Conservation (phyloP, 345 rosid species). For the Eucalyptus regnans region DNA sequence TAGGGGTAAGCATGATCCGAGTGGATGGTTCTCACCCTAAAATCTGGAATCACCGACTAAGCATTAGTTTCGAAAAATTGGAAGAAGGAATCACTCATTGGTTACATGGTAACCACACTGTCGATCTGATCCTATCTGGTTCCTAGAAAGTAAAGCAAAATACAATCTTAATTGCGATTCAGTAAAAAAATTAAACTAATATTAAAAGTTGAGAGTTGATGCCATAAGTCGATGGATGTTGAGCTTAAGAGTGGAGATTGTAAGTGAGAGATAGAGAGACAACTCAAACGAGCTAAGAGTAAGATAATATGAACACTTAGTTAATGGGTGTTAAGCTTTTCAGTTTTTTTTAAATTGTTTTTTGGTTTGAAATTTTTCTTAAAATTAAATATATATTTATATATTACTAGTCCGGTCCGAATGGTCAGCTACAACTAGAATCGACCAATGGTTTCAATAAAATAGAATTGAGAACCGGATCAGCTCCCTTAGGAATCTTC, state of each 20-base stretch:
- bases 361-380: too few species aligned
- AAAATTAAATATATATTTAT: too few species aligned
- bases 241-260: too few species aligned
- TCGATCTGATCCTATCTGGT: accelerated
- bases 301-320: accelerated
- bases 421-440: accelerated
- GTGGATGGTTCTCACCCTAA: too few species aligned
- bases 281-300: accelerated
- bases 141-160: too few species aligned
- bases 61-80: accelerated
- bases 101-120: accelerated
- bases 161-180: accelerated
- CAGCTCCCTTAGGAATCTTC: accelerated
- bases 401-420: accelerated
- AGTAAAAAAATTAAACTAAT: too few species aligned
- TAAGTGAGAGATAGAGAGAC: too few species aligned
- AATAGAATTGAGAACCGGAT: accelerated
- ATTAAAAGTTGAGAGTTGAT: too few species aligned
- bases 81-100: accelerated
- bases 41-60: too few species aligned
- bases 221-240: accelerated
- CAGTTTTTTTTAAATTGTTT: too few species aligned
- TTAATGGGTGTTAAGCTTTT: too few species aligned
- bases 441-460: accelerated
- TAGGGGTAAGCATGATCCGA: too few species aligned